Base-by-base conservation (phyloP, 2,329 filamentous ascomycete species). In the Diaporthe sp. region DNA sequence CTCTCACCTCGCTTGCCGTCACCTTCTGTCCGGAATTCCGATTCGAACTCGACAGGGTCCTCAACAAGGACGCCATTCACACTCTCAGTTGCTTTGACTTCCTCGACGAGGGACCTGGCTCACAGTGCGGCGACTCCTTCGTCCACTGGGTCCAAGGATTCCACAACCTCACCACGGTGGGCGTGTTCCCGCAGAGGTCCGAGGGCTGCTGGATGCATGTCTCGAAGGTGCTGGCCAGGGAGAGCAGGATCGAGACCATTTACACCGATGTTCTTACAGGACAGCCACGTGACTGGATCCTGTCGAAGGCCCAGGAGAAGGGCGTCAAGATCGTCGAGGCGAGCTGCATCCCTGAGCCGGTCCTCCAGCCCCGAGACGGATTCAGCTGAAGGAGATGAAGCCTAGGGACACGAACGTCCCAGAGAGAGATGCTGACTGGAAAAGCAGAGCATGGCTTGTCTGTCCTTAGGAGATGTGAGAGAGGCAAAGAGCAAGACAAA, bases 251-350 rank as follows among this genome's bases (percentile, higher is more conserved):
- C 49, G 34, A 75, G 31, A 74, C 65, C 2, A 77, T 77, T 68
- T 76, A 77, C 49, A 77, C 76, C 2, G 31, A 74, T 4, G 28
- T 22, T 20, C 75, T 77, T 7, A 6, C 9, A 6, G 76, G 76
- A 55, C 53, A 55, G 15, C 25, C 53, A 10, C 68, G 72, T 1
- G 76, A 77, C 7, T 9, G 49, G n/a, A 34, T 72, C 13, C 31
- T 76, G 15, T 17, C n/a, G 25, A 17, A 13, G 31, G 76, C 76
- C 1, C 13, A 25, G 20, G 13, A 44, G 31, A 53, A 47, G 47
- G 72, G 76, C 17, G 25, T 76, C 53, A 71, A 22, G 10, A 53
- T 77, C 13, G 34, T 75, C 2, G 49, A 72, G 4, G 73, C 73
- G 9, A 37, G 47, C 44, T 61, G 73, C 25, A 65, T 77, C 10